These are phyloP conservation scores for Cornus suecica DNA, from an alignment of 148 eudicot genomes.

Conservation along the genomic window DNA sequence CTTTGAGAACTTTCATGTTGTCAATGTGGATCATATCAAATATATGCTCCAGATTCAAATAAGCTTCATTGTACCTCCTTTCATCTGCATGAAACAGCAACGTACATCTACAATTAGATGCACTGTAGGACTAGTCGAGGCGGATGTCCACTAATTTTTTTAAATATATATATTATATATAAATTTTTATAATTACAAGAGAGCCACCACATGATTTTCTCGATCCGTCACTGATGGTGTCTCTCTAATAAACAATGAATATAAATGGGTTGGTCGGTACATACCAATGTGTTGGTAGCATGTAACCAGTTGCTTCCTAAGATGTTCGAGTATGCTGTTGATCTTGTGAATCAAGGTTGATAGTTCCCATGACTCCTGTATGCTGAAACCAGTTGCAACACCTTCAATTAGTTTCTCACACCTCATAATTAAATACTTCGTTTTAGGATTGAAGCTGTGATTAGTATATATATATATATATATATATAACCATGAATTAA, in stretches of 20 bases:
- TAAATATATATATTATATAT: no score
- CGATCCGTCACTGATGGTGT: no score
- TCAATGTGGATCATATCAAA: conserved; percentile 50
- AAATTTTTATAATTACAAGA: no score
- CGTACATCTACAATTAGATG: background rate
- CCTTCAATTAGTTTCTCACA: background rate
- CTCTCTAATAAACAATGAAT: no score
- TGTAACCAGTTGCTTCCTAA: conserved; percentile 22
- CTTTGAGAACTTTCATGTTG: conserved; percentile 56
- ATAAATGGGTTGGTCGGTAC: background rate
- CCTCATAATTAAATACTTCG: no score
- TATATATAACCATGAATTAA: background rate
- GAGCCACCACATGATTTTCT: no score
- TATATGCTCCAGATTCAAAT: conserved; percentile 25
- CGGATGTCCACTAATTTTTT: no score
- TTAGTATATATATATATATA: no score
- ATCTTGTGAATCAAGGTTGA: conserved; percentile 49
- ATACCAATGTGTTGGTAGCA: conserved; percentile 37
- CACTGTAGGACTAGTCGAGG: no score
- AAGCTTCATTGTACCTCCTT: conserved; percentile 38
- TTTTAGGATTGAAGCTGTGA: no score
- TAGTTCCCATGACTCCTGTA: conserved; percentile 44
- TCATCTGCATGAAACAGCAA: conserved; percentile 34
- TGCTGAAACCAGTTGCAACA: conserved; percentile 15
- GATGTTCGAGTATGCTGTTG: conserved; percentile 16